Percentiles rank a stretch among this genome's conserved stretches.
These are phyloP conservation scores for Alternaria panax DNA, from an alignment of 2,329 filamentous ascomycete genomes.

Conservation along the genomic window DNA sequence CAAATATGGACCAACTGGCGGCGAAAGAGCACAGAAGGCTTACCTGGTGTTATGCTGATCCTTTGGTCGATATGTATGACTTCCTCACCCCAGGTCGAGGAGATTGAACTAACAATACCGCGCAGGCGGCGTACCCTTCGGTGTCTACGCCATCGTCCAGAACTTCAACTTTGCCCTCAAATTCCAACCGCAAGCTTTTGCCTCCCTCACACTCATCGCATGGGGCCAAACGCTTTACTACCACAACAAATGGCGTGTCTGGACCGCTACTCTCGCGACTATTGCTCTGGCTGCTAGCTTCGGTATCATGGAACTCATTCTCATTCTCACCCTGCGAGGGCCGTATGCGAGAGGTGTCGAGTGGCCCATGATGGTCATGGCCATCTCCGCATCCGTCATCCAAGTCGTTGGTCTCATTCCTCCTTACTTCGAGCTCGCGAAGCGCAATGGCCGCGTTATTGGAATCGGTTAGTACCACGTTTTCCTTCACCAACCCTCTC, in stretches of 20 bases:
- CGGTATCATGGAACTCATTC: constrained; percentile 62
- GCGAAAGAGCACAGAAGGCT: constrained; percentile 66
- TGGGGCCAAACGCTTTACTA: constrained; percentile 64
- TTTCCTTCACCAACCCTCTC: background rate
- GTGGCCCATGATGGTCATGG: constrained; percentile 64
- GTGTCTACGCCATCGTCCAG: constrained; percentile 62
- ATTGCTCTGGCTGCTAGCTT: constrained; percentile 55
- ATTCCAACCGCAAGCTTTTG: constrained; percentile 63
- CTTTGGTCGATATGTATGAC: constrained; percentile 65
- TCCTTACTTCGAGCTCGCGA: constrained; percentile 69
- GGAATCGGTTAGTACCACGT: constrained; percentile 61
- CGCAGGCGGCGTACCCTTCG: constrained; percentile 56
- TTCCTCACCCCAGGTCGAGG: background rate
- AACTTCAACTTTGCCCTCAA: constrained; percentile 64
- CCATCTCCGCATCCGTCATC: constrained; percentile 65
- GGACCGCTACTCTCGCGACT: constrained; percentile 57
- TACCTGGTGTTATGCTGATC: constrained; percentile 68
- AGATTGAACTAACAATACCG: background rate
- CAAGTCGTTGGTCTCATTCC: constrained; percentile 65
- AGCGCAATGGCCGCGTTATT: constrained; percentile 66
- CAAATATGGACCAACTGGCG: constrained; percentile 69
- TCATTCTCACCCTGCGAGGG: constrained; percentile 66
- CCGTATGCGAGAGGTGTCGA: constrained; percentile 62
- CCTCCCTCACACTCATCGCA: constrained; percentile 57
- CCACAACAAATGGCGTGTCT: constrained; percentile 56